These are phyloP conservation scores for Trametes hirsuta DNA, from an alignment of 1,284 basidiomycete genomes.

Conservation along the genomic window DNA sequence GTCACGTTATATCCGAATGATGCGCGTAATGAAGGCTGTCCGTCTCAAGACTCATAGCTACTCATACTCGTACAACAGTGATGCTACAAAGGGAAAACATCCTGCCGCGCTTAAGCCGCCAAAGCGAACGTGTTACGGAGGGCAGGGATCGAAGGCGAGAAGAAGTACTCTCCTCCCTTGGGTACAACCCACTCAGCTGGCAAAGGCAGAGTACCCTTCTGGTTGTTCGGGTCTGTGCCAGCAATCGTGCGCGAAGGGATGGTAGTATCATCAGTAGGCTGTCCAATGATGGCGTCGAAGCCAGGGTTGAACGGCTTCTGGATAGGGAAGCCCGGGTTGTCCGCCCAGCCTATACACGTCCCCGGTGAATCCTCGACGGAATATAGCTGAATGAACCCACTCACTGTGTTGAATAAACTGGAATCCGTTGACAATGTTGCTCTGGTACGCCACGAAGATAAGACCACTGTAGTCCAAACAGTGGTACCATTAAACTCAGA, in stretches of 20 bases:
- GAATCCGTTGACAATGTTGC: constrained; percentile 49
- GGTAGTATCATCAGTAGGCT: constrained; percentile 25
- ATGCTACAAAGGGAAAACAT: too few relatives aligned
- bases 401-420: constrained; percentile 47
- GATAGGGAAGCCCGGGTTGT: constrained; percentile 34
- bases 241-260: constrained; percentile 37
- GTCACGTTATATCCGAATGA: too few relatives aligned
- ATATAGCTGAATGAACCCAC: not conserved
- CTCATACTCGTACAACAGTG: too few relatives aligned
- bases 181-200: constrained; percentile 37
- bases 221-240: constrained; percentile 45
- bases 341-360: constrained; percentile 33
- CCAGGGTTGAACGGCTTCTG: constrained; percentile 25
- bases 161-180: constrained; percentile 48
- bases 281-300: constrained; percentile 49
- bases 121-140: constrained; percentile 28
- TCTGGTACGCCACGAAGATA: constrained; percentile 53
- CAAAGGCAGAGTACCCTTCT: constrained; percentile 30
- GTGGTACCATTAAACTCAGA: not conserved
- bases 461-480: constrained; percentile 37
- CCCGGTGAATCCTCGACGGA: not conserved
- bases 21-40: too few relatives aligned
- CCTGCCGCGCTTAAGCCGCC: not conserved
- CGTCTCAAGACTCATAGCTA: too few relatives aligned
- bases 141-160: constrained; percentile 44